Evolutionary conservation across 257 asterid species (phyloP), one percentile per base, ranked within the genome.

Genomic region (Linaria vulgaris): DNA sequence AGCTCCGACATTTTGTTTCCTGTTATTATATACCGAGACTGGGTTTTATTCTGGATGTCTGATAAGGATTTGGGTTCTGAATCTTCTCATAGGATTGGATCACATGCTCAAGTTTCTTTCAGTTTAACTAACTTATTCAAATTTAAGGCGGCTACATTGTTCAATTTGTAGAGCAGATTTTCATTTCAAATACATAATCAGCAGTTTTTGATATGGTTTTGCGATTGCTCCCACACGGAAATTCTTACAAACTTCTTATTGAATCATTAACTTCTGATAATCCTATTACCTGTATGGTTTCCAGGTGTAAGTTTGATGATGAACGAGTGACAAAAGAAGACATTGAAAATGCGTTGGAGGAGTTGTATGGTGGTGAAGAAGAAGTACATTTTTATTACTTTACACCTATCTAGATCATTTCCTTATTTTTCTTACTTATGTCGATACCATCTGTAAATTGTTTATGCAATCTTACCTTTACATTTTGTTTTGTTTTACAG

Each of bases 221-320:
- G 21, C 20, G 34, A 44, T 50, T 41, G 24, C 15, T n/a, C 46
- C 57, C 15, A 45, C 59, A 44, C 37, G 48, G 67, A 71, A 56
- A 54, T 70, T 60, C 54, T 55, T 44, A 53, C 45, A 55, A 22
- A 3, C 15, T n/a, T n/a, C n/a, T n/a, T n/a, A n/a, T n/a, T n/a
- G n/a, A n/a, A n/a, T n/a, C n/a, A n/a, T n/a, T n/a, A n/a, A n/a
- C n/a, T n/a, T n/a, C n/a, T n/a, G n/a, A n/a, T n/a, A n/a, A n/a
- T n/a, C n/a, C n/a, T n/a, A n/a, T n/a, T n/a, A n/a, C n/a, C 58
- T 64, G 45, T 53, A 64, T 67, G 78, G 64, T 6, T 68, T 63
- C 58, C 74, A 84, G 90, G 90, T 81, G 69, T 71, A 84, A 73
- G 68, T 84, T 84, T 78, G 90, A 81, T 70, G 85, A 84, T 72